A percentile compares a stretch with the other conserved stretches of the same genome.
Evolutionary conservation across 169 alveolate species (phyloP).

Genomic region (Plasmodium vinckei): DNA sequence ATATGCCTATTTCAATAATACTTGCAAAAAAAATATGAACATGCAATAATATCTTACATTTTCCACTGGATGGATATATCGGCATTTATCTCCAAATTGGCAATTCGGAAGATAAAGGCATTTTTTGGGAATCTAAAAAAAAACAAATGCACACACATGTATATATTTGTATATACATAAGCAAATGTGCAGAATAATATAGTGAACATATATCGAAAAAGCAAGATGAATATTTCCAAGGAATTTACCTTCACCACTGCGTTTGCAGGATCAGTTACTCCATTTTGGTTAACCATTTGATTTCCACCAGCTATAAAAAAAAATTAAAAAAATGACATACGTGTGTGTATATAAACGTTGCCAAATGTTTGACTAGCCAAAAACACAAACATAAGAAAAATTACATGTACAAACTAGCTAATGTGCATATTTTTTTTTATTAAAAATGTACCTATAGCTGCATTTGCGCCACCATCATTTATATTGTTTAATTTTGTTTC

Average conservation of each 20-base stretch:
- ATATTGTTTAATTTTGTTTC: not conserved
- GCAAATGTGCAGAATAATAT: too few relatives aligned
- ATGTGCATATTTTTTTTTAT: too few relatives aligned
- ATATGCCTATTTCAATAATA: too few relatives aligned
- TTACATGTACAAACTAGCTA: too few relatives aligned
- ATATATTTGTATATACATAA: not conserved
- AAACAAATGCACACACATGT: not conserved
- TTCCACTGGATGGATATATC: constrained; percentile 87
- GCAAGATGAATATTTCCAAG: not conserved
- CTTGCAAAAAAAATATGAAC: too few relatives aligned
- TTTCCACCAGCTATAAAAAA: not conserved
- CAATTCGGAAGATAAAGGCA: constrained; percentile 86
- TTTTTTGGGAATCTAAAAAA: constrained; percentile 78
- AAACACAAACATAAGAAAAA: not conserved
- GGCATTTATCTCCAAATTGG: constrained; percentile 87
- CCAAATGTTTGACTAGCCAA: not conserved
- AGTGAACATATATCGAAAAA: too few relatives aligned
- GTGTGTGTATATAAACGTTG: not conserved
- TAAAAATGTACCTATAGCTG: too few relatives aligned
- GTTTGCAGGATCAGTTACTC: constrained; percentile 1
- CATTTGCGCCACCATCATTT: too few relatives aligned
- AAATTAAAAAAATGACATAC: not conserved
- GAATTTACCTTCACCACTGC: constrained; percentile 33
- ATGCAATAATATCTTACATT: constrained; percentile 26
- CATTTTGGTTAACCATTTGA: constrained; percentile 7